phyloP scores from a whole-genome alignment of 257 asterid species.

The Cruciata laevipes region DNA sequence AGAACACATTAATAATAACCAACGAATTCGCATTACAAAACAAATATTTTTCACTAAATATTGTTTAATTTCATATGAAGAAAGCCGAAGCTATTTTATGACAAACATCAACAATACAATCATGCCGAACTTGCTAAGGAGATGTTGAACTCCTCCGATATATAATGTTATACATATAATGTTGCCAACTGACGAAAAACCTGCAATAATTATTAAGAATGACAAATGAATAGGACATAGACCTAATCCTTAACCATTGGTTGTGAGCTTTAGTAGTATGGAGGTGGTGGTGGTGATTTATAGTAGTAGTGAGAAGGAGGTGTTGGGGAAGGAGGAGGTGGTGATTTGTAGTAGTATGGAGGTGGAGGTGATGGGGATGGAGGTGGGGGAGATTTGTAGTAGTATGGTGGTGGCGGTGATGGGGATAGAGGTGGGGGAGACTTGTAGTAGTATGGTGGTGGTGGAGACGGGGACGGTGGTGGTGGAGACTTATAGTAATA shows the following conservation, averaged over 20 bases:
- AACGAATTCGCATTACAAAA: background rate
- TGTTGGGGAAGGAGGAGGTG: background rate
- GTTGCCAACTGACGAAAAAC: background rate
- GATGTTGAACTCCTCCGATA: no score
- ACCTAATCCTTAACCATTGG: background rate
- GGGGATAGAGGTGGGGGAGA: conserved; percentile 4
- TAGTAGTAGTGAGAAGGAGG: background rate
- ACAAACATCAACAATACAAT: background rate
- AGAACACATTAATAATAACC: background rate
- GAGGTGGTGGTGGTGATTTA: conserved; percentile 5
- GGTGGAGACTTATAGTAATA: conserved; percentile 3
- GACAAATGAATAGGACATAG: background rate
- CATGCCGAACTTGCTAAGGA: no score
- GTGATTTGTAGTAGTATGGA: conserved; percentile 1
- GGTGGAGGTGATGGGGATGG: conserved; percentile 7
- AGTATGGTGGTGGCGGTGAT: conserved; percentile 3
- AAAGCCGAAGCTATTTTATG: background rate
- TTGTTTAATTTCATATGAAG: background rate
- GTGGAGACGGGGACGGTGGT: background rate
- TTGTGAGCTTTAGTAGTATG: background rate
- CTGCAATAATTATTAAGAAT: background rate
- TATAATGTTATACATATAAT: no score
- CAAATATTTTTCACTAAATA: background rate
- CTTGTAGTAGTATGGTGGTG: conserved; percentile 9
- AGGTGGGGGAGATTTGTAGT: background rate